Evolutionary conservation across 345 rosid genomes (phyloP).

Genomic region (Lenwebbia sp.): DNA sequence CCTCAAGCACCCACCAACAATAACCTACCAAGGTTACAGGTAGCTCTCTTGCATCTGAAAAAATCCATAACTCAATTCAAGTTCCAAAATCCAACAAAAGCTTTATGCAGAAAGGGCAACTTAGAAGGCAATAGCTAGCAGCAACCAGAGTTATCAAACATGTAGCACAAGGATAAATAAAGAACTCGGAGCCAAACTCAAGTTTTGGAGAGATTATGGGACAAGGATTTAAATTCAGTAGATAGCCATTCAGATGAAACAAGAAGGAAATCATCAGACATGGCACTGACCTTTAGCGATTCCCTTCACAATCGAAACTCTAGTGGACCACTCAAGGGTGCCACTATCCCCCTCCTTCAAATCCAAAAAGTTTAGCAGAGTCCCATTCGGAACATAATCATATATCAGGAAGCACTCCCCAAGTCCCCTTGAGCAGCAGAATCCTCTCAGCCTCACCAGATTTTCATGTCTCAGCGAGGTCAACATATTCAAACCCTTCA

Average conservation of each 20-base stretch:
- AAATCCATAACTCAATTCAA: background rate
- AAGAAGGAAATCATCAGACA: background rate
- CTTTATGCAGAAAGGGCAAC: background rate
- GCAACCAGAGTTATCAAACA: background rate
- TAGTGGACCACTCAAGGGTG: slow-evolving; percentile 78
- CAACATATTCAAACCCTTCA: slow-evolving; percentile 74
- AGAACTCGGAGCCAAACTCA: background rate
- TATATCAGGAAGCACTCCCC: slow-evolving; percentile 89
- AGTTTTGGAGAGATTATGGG: background rate
- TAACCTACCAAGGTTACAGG: background rate
- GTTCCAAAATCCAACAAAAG: background rate
- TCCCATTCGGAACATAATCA: slow-evolving; percentile 73
- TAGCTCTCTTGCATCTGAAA: background rate
- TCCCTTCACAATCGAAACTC: slow-evolving; percentile 79
- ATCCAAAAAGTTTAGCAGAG: slow-evolving; percentile 54
- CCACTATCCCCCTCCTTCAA: slow-evolving; percentile 35
- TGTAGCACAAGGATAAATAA: background rate
- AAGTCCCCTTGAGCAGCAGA: slow-evolving; percentile 89
- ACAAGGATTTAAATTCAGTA: background rate
- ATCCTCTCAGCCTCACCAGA: slow-evolving; percentile 66
- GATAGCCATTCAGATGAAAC: background rate
- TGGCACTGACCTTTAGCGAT: slow-evolving; percentile 60
- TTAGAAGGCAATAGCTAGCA: background rate
- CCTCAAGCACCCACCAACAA: background rate
- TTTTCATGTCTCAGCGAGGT: slow-evolving; percentile 69